These are phyloP conservation scores for Pyrrhoderma lamaoense DNA, from an alignment of 1,284 basidiomycete species.

Conservation along the genomic window DNA sequence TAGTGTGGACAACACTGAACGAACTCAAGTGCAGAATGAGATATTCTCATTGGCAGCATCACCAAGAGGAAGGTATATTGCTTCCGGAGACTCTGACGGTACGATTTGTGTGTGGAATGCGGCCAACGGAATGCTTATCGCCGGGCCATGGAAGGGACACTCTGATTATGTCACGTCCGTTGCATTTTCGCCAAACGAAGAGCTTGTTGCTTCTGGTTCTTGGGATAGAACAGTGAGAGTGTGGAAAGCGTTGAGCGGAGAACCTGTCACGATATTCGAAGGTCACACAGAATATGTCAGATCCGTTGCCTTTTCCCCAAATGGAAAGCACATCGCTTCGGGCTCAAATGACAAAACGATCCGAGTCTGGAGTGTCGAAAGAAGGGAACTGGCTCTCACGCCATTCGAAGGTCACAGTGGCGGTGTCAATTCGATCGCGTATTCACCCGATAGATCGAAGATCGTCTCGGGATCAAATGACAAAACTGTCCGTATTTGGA, in stretches of 20 bases:
- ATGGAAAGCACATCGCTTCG: neutral
- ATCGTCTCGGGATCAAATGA: constrained; percentile 54
- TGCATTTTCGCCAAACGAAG: no score
- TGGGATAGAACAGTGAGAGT: neutral
- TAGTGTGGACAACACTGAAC: neutral
- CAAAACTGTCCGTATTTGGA: constrained; percentile 35
- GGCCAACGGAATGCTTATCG: no score
- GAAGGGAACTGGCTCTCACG: no score
- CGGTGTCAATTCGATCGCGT: neutral
- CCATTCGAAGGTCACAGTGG: no score
- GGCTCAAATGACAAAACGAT: neutral
- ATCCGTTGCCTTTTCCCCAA: neutral
- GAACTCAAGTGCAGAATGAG: neutral
- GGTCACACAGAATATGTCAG: neutral
- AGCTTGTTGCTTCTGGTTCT: no score
- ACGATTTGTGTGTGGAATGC: constrained; percentile 2
- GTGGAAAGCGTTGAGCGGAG: neutral
- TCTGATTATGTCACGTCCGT: no score
- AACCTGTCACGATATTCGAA: neutral
- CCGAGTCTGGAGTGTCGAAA: neutral
- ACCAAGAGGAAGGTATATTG: neutral
- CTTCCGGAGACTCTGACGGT: neutral
- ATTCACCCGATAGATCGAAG: neutral
- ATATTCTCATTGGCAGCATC: neutral
- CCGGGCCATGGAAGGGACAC: no score